Conservation (phyloP, 257 asterid species). For the Gentiana dahurica region DNA sequence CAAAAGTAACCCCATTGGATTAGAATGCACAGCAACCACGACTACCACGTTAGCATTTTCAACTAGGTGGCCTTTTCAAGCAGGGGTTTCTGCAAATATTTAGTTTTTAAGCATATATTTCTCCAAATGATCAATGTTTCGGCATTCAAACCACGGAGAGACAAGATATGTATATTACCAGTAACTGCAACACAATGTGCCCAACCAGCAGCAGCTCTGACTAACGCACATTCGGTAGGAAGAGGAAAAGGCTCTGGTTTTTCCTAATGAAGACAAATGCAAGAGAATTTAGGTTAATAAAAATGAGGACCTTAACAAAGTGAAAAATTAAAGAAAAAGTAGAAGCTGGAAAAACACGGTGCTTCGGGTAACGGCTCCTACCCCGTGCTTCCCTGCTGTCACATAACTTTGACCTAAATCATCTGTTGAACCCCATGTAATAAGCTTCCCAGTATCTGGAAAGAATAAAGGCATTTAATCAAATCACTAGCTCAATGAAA, state of each 20-base stretch:
- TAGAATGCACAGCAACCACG: too few relatives aligned
- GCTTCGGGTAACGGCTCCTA: conserved; percentile 13
- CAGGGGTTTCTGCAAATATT: too few relatives aligned
- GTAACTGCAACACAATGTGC: conserved; percentile 86
- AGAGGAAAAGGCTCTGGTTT: conserved; percentile 98
- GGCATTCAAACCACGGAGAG: neutral
- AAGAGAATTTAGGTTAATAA: conserved; percentile 27
- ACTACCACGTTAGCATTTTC: too few relatives aligned
- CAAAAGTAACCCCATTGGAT: too few relatives aligned
- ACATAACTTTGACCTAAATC: conserved; percentile 92
- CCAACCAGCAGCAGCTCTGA: conserved; percentile 91
- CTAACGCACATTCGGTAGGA: conserved; percentile 51
- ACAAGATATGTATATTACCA: conserved; percentile 28
- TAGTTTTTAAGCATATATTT: too few relatives aligned
- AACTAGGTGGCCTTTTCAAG: too few relatives aligned
- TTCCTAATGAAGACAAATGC: conserved; percentile 58
- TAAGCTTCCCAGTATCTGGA: conserved; percentile 79
- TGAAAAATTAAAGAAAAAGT: too few relatives aligned
- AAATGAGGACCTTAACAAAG: conserved; percentile 3
- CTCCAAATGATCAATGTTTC: too few relatives aligned
- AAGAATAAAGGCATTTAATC: conserved; percentile 8
- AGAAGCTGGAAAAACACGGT: too few relatives aligned
- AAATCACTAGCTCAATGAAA: neutral
- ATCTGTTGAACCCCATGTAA: conserved; percentile 97
- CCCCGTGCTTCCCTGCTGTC: conserved; percentile 98